These are phyloP conservation scores for Leccinum aurantiacum DNA, from an alignment of 768 basidiomycete genomes.

Conservation along the genomic window DNA sequence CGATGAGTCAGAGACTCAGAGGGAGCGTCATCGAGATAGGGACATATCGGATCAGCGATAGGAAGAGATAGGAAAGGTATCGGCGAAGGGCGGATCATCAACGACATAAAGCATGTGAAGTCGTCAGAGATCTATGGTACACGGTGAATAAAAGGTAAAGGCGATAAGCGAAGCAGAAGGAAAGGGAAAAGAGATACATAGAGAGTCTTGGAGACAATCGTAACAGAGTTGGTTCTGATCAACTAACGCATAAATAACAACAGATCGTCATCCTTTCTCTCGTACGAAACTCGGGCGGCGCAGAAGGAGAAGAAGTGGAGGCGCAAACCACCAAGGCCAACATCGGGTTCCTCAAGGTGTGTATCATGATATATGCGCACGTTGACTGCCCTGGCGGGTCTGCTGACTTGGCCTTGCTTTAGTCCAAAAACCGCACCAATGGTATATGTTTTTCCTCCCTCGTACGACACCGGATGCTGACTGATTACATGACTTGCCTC, in stretches of 20 bases:
- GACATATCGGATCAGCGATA: too few species aligned
- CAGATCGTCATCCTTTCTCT: conserved; percentile 72
- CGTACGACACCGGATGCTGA: not conserved
- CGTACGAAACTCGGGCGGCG: conserved; percentile 66
- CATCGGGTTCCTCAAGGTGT: conserved; percentile 73
- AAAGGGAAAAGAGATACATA: too few species aligned
- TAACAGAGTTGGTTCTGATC: not conserved
- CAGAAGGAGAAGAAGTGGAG: conserved; percentile 35
- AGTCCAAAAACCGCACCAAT: conserved; percentile 60
- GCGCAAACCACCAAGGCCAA: conserved; percentile 25
- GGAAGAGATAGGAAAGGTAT: too few species aligned
- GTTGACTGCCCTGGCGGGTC: not conserved
- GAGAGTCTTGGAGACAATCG: too few species aligned
- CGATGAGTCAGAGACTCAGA: too few species aligned
- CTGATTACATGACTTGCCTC: not conserved
- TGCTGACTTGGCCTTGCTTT: not conserved
- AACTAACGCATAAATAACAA: not conserved
- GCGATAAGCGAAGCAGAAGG: too few species aligned
- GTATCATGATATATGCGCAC: conserved; percentile 22
- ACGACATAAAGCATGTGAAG: too few species aligned
- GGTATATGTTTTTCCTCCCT: conserved; percentile 29
- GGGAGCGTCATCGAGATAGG: too few species aligned
- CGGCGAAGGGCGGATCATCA: too few species aligned
- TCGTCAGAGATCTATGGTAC: too few species aligned
- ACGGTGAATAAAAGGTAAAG: too few species aligned